Evolutionary conservation across 2,329 filamentous ascomycete genomes (phyloP).

Genomic region (Pezicula rhizophila): DNA sequence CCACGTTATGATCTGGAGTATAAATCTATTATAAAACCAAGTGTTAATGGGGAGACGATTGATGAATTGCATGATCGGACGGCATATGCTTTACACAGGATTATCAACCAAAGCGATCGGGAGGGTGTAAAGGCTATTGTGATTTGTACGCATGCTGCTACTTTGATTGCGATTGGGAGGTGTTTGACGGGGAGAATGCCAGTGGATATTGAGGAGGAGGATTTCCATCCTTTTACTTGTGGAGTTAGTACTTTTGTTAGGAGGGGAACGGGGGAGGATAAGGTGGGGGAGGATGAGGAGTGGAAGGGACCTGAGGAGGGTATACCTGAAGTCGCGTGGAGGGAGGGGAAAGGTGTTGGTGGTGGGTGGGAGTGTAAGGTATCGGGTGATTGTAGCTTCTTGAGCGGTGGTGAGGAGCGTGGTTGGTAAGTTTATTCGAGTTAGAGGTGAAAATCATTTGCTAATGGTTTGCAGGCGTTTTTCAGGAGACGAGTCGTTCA

Average conservation of each 20-base stretch:
- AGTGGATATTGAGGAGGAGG: constrained; percentile 62
- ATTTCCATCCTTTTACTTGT: constrained; percentile 82
- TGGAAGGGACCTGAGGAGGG: constrained; percentile 30
- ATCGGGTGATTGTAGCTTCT: constrained; percentile 81
- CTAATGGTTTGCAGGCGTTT: constrained; percentile 37
- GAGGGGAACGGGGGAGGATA: constrained; percentile 31
- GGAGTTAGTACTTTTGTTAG: constrained; percentile 65
- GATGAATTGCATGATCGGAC: constrained; percentile 74
- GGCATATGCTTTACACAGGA: constrained; percentile 59
- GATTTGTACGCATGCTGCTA: constrained; percentile 84
- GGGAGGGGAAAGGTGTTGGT: constrained; percentile 52
- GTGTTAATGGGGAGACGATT: constrained; percentile 71
- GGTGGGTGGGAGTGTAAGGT: constrained; percentile 75
- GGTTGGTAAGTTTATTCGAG: constrained; percentile 61
- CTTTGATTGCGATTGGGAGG: constrained; percentile 79
- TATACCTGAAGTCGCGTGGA: constrained; percentile 46
- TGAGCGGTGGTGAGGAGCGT: constrained; percentile 74
- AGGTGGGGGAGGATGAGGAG: constrained; percentile 30
- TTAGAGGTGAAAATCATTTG: not conserved
- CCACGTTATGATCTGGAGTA: constrained; percentile 53
- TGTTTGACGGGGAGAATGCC: constrained; percentile 76
- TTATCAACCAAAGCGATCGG: constrained; percentile 69
- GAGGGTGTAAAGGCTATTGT: constrained; percentile 65
- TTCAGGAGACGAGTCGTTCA: constrained; percentile 52
- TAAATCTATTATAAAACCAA: constrained; percentile 60